Evolutionary conservation across 1,139 yeast species (phyloP).

Genomic region (Zygoascus meyerae): DNA sequence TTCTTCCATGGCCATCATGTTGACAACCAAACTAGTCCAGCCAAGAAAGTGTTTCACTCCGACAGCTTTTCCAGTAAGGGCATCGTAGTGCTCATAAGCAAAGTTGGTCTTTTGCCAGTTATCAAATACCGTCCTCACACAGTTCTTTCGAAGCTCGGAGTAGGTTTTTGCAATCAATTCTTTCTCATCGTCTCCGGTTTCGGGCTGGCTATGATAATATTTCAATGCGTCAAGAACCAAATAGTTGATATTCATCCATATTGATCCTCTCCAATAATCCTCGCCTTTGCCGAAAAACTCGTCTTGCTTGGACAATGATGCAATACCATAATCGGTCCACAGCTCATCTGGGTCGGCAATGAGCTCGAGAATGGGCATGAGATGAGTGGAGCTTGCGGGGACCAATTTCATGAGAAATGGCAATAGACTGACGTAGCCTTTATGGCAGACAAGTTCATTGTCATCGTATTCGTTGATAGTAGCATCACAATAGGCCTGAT

Average conservation of each 20-base stretch:
- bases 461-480: slow-evolving; percentile 70
- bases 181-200: slow-evolving; percentile 27
- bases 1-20: slow-evolving; percentile 78
- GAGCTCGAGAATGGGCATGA: slow-evolving; percentile 47
- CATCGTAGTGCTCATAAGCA: slow-evolving; percentile 90
- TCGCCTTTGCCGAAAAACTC: slow-evolving; percentile 68
- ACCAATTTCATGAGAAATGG: slow-evolving; percentile 77
- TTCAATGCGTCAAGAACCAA: slow-evolving; percentile 65
- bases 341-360: slow-evolving; percentile 66
- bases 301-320: slow-evolving; percentile 72
- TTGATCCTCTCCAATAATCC: slow-evolving; percentile 93
- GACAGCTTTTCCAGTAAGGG: slow-evolving; percentile 62
- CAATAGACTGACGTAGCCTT: slow-evolving; percentile 80
- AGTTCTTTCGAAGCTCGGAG: slow-evolving; percentile 51
- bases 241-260: slow-evolving; percentile 91
- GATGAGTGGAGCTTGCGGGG: slow-evolving; percentile 47
- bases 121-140: slow-evolving; percentile 60
- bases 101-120: slow-evolving; percentile 74
- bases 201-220: slow-evolving; percentile 40
- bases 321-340: slow-evolving; percentile 75
- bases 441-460: slow-evolving; percentile 64
- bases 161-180: slow-evolving; percentile 47
- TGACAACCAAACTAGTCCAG: slow-evolving; percentile 81
- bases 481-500: slow-evolving; percentile 74
- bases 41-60: slow-evolving; percentile 91